Evolutionary conservation across 106 monocot species (phyloP), one percentile per base, ranked within the genome.

Genomic region (Dendrobium huoshanense): DNA sequence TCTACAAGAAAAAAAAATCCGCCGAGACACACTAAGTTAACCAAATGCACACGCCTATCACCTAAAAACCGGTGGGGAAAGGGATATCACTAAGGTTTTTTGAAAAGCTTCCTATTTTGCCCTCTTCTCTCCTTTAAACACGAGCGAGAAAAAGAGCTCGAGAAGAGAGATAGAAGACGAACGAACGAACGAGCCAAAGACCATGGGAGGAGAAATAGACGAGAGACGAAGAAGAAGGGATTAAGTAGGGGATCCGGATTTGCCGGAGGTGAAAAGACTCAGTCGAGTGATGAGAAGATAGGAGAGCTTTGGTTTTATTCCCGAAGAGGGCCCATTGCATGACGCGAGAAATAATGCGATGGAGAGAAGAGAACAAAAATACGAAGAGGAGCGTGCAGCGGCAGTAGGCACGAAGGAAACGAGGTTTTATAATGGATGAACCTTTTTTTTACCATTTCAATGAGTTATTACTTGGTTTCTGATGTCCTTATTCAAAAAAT

Each of bases 401-500:
- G 73, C 13, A 42, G 40, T 42, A 17, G 33, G 33, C 37, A 33
- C 7, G 11, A 13, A 70, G 25, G 11, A 0, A 13, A 33, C 13
- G 70, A 70, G 70, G 31, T 33, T 20, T 33, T 13, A 24, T 70
- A 70, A 31, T 13, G 33, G 33, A 2, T 9, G 4, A 24, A 13
- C 16, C 25, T 74, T 20, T 74, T 51, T 51, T 51, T 42, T 43
- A 74, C 42, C 18, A 41, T 74, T 74, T 51, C 51, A 51, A 51
- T 13, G 51, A 51, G 3, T 51, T 51, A 51, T 51, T 7, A 45
- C 13, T 51, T 51, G 51, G 51, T 13, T 51, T 51, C 15, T 13
- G 51, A 51, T 73, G 40, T 73, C 42, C 42, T 41, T 73, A 19
- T 73, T 51, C 51, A 51, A 73, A 41, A 73, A 43, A 73, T 73